Evolutionary conservation across 2,329 filamentous ascomycete species (phyloP), one percentile per base, ranked within the genome.

Genomic region (Fusarium annulatum): DNA sequence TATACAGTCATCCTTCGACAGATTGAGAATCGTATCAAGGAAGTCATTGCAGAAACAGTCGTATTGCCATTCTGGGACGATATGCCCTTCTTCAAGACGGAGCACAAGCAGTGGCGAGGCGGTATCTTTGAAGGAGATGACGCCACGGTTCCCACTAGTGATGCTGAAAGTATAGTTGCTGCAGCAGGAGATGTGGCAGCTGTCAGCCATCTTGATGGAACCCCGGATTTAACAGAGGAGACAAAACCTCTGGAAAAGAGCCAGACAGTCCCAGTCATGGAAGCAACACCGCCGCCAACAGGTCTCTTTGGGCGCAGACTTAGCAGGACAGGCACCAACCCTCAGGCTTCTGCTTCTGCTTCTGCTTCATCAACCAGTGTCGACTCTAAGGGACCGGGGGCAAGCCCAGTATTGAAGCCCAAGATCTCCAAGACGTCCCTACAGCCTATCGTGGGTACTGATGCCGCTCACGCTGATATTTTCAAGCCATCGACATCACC

Each of bases 51-150:
- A 15, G 96, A 99, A 83, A 97, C 95, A 3, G 82, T 98, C 26
- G 96, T 99, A 5, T 86, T 92, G 63, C 96, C 96, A 0, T 97
- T 97, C 79, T 99, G 96, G 96, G 96, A 99, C 74, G 96, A 99
- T 80, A 88, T 94, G 30, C 95, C 96, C 0, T 98, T 99, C 81
- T 92, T 94, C 79, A 90, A 93, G 76, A 98, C 95, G 0, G 88
- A 91, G 63, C 86, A 89, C 64, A 94, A 97, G 80, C 84, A 86
- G 26, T 95, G 94, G 87, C 89, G 96, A 75, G 96, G 96, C 16
- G 96, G 96, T 1, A 93, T 98, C 26, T 99, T 90, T 78, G 86
- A 88, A 38, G 86, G 87, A 34, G 89, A 90, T 52, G 84, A 87
- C 69, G 84, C 82, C 4, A 84, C 87, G 5, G 81, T 78, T 38